Base-by-base conservation (phyloP, 2,329 filamentous ascomycete genomes). In the Aureobasidium sp. region DNA sequence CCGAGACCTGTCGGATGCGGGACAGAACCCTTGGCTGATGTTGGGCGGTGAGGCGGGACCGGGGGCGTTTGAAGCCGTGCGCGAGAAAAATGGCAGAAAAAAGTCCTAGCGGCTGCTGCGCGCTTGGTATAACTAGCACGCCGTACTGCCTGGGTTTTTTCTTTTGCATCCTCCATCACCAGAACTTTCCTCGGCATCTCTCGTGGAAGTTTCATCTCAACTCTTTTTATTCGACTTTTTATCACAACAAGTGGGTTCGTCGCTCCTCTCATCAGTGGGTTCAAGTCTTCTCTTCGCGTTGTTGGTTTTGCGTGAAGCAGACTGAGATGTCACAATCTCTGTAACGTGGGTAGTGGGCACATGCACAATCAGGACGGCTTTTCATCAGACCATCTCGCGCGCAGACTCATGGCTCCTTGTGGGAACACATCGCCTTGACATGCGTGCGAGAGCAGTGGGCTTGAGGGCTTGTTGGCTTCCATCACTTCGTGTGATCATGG, bases 341-440 rank as follows among this genome's bases (percentile, higher is more conserved):
- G 60, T 39, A 29, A 53, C 31, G 45, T 63, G 44, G 62, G 62
- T 56, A 58, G 62, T 63, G 62, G 62, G 62, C 62, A 63, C 39
- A 59, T 60, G 62, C 62, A 47, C 39, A 58, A 53, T 59, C 47
- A 63, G 48, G 55, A 64, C 62, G 62, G 64, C 58, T 62, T 65
- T 51, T 64, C 75, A 73, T 73, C 72, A 63, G 64, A 66, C 49
- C 69, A 69, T 68, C 66, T 65, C 63, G 63, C 65, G 58, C 64
- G 60, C 57, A 57, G 63, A 68, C 65, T 76, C 76, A 77, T 72
- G 77, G 78, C 77, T 65, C 63, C 72, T 77, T 81, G 79, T 80
- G 79, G 79, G 78, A 79, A 81, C 79, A 79, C 79, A 66, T 64
- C 57, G 78, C 78, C 79, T 76, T 29, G 44, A 44, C 76, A 75